Evolutionary conservation across 768 basidiomycete species (phyloP).

Genomic region (Phanerochaete sordida): DNA sequence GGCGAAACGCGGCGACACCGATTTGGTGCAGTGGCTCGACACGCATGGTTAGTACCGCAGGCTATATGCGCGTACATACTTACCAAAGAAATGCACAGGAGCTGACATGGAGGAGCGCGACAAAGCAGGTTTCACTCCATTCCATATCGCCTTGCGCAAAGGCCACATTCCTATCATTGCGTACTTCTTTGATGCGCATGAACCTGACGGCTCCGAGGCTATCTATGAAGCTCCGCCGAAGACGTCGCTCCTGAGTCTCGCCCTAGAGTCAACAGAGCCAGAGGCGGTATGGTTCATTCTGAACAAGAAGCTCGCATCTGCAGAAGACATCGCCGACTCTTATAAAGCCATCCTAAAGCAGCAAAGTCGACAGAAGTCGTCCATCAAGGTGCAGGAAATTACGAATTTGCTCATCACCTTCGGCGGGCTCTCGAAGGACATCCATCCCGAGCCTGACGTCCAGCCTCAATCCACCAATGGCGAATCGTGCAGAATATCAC

Average conservation of each 20-base stretch:
- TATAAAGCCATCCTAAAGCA: conserved; percentile 43
- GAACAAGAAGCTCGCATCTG: conserved; percentile 48
- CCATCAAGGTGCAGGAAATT: conserved; percentile 8
- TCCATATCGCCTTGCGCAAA: conserved; percentile 58
- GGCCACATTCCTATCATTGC: conserved; percentile 51
- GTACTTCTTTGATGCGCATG: conserved; percentile 60
- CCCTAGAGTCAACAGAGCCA: conserved; percentile 58
- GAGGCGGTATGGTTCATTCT: conserved; percentile 64
- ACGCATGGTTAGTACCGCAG: conserved; percentile 53
- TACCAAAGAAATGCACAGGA: conserved; percentile 37
- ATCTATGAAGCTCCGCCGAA: conserved; percentile 46
- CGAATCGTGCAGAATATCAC: background rate
- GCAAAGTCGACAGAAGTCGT: background rate
- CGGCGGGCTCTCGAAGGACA: conserved; percentile 1
- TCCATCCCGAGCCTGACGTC: background rate
- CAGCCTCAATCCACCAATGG: no score
- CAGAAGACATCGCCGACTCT: conserved; percentile 45
- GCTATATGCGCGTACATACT: conserved; percentile 4
- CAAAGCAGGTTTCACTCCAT: conserved; percentile 52
- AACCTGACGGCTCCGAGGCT: conserved; percentile 47
- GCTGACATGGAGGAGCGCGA: conserved; percentile 73
- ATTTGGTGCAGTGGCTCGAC: conserved; percentile 66
- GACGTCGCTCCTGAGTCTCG: conserved; percentile 49
- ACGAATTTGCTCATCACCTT: conserved; percentile 7
- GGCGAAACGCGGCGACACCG: conserved; percentile 48